Evolutionary conservation across 331 rosid genomes (phyloP), one percentile per base, ranked within the genome.

Genomic region (Cydonia oblonga): DNA sequence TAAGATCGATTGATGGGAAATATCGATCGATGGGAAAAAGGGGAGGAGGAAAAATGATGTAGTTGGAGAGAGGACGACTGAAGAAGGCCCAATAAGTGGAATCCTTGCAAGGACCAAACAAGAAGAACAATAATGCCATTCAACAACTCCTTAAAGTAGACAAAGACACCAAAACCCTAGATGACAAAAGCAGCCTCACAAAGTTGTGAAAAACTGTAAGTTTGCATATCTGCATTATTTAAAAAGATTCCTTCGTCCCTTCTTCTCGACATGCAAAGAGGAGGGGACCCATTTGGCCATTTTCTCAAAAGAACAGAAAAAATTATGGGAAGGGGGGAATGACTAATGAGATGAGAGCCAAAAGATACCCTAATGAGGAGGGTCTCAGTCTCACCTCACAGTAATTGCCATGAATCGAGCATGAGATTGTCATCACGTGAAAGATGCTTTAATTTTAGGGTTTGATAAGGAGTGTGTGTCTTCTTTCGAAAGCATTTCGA

Each of bases 381-480:
- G 80, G 42, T 9, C 42, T 35, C 42, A 9, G 15, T 40, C 46
- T 40, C 46, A 40, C 46, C 56, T 56, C 83, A 78, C 76, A 79
- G 76, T 80, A 75, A 79, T 68, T 57, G 86, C 83, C 84, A 84
- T 79, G 87, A 76, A 88, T 40, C 16, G 49, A 11, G 49, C 53
- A 67, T 81, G 85, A 80, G 70, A 64, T 80, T 89, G 90, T 85
- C 86, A 84, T 83, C 96, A 84, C 88, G 88, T 83, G 91, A 86
- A 79, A 83, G 88, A 88, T 86, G 88, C 96, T 81, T 28, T 84
- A 35, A 58, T 56, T 84, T 70, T 46, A 56, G 64, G 69, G 33
- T 7, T n/a, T 68, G 79, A 81, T 69, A 81, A 69, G 84, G 81
- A 86, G 64, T 69, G 68, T 60, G 35, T 67, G 83, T 70, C 82